Base-by-base conservation (phyloP, 495 filamentous ascomycete genomes). In the Podospora anserina region DNA sequence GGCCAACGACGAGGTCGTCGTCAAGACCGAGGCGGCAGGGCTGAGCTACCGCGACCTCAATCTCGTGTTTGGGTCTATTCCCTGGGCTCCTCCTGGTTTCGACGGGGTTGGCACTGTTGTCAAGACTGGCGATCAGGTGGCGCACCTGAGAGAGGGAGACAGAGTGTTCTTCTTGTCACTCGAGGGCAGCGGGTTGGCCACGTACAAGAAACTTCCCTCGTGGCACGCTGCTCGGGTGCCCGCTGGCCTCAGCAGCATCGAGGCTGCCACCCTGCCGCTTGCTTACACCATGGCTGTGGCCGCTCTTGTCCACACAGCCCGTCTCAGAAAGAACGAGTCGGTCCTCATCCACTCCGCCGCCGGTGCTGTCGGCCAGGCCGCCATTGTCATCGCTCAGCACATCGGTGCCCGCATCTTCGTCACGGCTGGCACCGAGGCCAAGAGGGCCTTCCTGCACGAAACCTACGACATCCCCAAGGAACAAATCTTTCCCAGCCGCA, bases 261-360 rank as follows among this genome's bases (percentile, higher is more conserved):
- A 58, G 6, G 55, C 55, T 7, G 55, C 55, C 18, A 58, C n/a
- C 7, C n/a, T 58, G 55, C 55, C 55, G 5, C 23, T 58, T 5
- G 55, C 55, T 26, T 58, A 58, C 55, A 58, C n/a, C 5, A 26
- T 58, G 32, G 55, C 55, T 3, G 23, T 58, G n/a, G 55, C 55
- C 18, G 55, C 55, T 19, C 55, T 58, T 3, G 26, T 74, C 39
- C 28, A 71, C 19, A 32, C 65, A 20, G 81, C 78, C 9, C 71
- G 76, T 30, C 69, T 83, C 23, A 55, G 75, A 66, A 71, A 76
- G 27, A 82, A 74, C 5, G 84, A 89, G 67, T 81, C 76, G 5
- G 77, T 88, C 5, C 75, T 89, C 30, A 86, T 88, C 39, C 84
- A 88, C 67, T 78, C 78, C 1, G 87, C 81, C 28, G 75, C 84